Percentiles rank a stretch among this genome's conserved stretches.
Evolutionary conservation across 2,329 filamentous ascomycete species (phyloP).

Genomic region (Colletotrichum sp.): DNA sequence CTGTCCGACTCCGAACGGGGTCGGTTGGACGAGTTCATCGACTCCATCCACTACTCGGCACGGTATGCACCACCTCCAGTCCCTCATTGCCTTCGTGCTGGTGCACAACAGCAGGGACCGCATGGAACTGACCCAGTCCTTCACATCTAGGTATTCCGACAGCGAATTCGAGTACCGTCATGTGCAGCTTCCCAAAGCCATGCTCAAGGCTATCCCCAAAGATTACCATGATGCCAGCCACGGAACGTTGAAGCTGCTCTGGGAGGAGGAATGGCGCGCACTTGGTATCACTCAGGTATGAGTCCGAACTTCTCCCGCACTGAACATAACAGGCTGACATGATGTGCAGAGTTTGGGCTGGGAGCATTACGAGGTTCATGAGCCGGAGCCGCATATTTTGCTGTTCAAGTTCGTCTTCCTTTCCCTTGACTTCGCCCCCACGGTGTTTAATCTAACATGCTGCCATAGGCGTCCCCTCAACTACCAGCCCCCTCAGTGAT

Average conservation of each 20-base stretch:
- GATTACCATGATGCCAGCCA: conserved; percentile 90
- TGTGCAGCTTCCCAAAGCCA: conserved; percentile 95
- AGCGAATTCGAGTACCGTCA: conserved; percentile 95
- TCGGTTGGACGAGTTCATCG: conserved; percentile 87
- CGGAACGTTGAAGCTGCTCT: conserved; percentile 92
- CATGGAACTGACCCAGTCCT: not conserved
- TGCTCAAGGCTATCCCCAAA: conserved; percentile 96
- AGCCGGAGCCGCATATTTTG: conserved; percentile 97
- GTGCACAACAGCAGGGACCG: not conserved
- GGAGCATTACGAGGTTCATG: conserved; percentile 99
- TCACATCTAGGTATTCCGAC: conserved; percentile 79
- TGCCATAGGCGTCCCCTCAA: conserved; percentile 76
- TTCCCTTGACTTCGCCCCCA: not conserved
- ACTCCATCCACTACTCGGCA: conserved; percentile 93
- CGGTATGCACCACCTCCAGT: conserved; percentile 60
- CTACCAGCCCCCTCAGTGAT: conserved; percentile 74
- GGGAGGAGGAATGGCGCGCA: conserved; percentile 98
- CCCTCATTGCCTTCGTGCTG: not conserved
- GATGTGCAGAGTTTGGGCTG: conserved; percentile 84
- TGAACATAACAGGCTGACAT: not conserved
- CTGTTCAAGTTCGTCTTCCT: conserved; percentile 87
- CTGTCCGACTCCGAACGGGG: conserved; percentile 82
- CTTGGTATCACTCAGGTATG: conserved; percentile 95
- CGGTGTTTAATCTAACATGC: not conserved
- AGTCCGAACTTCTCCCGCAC: not conserved